Base-by-base conservation (phyloP, 495 filamentous ascomycete genomes). In the Hypoxylon subgilvum region DNA sequence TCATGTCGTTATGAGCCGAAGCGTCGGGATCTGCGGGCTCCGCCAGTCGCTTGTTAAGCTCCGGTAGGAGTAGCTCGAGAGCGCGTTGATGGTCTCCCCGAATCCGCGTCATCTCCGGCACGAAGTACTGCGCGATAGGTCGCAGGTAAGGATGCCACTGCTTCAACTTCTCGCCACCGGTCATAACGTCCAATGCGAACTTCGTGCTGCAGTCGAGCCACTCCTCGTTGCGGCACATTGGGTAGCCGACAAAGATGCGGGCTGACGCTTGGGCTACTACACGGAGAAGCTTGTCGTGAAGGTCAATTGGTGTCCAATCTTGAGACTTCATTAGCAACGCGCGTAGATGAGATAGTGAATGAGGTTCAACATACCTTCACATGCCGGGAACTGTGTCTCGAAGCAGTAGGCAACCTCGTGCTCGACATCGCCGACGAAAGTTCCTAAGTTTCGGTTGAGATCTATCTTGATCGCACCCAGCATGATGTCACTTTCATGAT, bases 131-230 rank as follows among this genome's bases (percentile, higher is more conserved):
- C 9, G 72, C 63, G 17, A 73, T 43, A 2, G 61, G 49, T 10
- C 68, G 57, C 5, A 72, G 38, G 28, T 62, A 67, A 9, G 57
- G 64, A 22, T 70, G 59, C 61, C 65, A 75, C n/a, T 67, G 63
- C 10, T 57, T 57, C n/a, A 66, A 28, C 38, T 67, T 68, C 49
- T 64, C 53, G 18, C 41, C 60, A 3, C 65, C 66, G 32, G 61
- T 50, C 74, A 63, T 61, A 60, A 76, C 49, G 38, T 82, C 71
- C 23, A 76, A 61, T 2, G 83, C 79, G 57, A 79, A 86, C 27
- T 75, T 76, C 43, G 82, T 77, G 1, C 79, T 77, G 13, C 79
- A 72, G 16, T 78, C 59, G 10, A 83, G 66, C 83, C 84, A 87
- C 12, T 82, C 74, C 30, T 78, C 66, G 38, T 85, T 69, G 7